These are phyloP conservation scores for Ophiosphaerella korrae DNA, from an alignment of 2,329 filamentous ascomycete species.

Conservation along the genomic window DNA sequence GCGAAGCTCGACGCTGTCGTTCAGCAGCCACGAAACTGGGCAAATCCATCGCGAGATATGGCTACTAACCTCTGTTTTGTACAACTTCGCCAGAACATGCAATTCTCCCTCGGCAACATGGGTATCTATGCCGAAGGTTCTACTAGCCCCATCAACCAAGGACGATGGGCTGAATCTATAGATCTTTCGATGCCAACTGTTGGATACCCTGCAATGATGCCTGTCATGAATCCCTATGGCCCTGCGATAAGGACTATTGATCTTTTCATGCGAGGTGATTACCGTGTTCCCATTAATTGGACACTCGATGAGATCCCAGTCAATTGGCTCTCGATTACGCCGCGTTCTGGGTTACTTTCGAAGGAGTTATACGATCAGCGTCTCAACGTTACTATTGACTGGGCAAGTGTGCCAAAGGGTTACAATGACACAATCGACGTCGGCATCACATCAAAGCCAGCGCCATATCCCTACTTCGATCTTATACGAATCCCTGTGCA, in stretches of 20 bases:
- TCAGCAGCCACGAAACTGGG: constrained; percentile 60
- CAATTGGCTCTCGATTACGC: constrained; percentile 20
- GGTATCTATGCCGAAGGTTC: constrained; percentile 23
- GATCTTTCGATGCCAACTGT: constrained; percentile 63
- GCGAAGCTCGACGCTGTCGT: constrained; percentile 18
- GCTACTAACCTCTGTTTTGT: constrained; percentile 64
- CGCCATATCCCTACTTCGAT: constrained; percentile 21
- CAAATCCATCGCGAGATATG: constrained; percentile 70
- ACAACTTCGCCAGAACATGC: constrained; percentile 44
- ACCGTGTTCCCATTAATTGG: constrained; percentile 22
- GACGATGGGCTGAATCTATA: constrained; percentile 57
- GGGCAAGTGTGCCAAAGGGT: constrained; percentile 12
- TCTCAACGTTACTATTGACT: constrained; percentile 24
- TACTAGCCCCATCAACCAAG: constrained; percentile 30
- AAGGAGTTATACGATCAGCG: constrained; percentile 17
- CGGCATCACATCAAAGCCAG: constrained; percentile 14
- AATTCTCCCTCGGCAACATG: constrained; percentile 21
- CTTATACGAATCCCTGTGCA: constrained; percentile 20
- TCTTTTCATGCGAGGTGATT: constrained; percentile 23
- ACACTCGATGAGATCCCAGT: constrained; percentile 18
- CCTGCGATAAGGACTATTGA: constrained; percentile 16
- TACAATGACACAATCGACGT: constrained; percentile 17
- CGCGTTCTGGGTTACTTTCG: constrained; percentile 13
- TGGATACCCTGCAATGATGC: constrained; percentile 7
- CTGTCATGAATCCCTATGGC: constrained; percentile 23